Base-by-base conservation (phyloP, 2,329 filamentous ascomycete genomes). In the Diaporthe nobilis region DNA sequence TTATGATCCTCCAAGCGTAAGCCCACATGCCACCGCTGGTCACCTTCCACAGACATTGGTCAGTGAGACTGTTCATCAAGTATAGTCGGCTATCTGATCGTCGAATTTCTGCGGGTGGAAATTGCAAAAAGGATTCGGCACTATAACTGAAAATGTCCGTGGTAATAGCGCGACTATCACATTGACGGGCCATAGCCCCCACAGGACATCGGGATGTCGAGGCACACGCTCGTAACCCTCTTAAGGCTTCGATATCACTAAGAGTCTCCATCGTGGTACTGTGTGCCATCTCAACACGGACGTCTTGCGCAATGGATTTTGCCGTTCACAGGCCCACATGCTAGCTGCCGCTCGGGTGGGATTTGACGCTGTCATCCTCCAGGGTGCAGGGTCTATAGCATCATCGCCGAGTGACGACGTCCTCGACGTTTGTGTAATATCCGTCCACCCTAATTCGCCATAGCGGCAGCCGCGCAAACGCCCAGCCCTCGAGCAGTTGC, bases 281-380 rank as follows among this genome's bases (percentile, higher is more conserved):
- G 65, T 71, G 75, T 42, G 25, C 61, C 20, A 47, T 55, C 47
- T 28, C 65, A 71, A 58, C 20, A 39, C 37, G 28, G 28, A 39
- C 20, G 20, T 31, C 13, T 51, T 72, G 55, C 39, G 39, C 70
- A 47, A 60, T 61, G 22, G 71, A 76, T 63, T 63, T 65, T 74
- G 71, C 71, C 55, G 25, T 49, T 34, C 58, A 70, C 17, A 55
- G 28, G 42, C 31, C 67, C 55, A 60, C 42, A 60, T 49, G 42
- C 37, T 61, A 39, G 53, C 55, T 53, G 44, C 70, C 34, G 70
- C 5, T 51, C 70, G 70, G 47, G 31, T 34, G 71, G 58, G 31
- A 31, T 55, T 17, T 37, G 51, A 34, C 17, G 44, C 25, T 65
- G 71, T 65, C 71, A 17, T 47, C 39, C 37, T 13, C 58, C 60